Evolutionary conservation across 208 protist species (phyloP), one percentile per base, ranked within the genome.

Genomic region (Naegleria lovaniensis): DNA sequence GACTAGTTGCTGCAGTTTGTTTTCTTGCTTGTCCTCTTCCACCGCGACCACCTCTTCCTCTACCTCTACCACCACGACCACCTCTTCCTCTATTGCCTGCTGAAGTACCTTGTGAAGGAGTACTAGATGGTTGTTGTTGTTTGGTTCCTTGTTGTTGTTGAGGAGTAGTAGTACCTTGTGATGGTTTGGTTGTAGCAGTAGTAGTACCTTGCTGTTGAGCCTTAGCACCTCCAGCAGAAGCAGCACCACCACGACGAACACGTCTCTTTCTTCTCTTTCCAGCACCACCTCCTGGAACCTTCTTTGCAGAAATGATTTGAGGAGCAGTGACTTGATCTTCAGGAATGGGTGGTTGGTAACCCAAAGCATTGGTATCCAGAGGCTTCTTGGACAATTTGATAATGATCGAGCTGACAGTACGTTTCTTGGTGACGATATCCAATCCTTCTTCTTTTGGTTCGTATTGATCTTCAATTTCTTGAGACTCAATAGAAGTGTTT

Each of bases 321-420:
- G 9, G 19, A 33, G 88, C n/a, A 41, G 16, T 29, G 29, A 98
- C 96, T 94, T 97, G 94, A 84, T 95, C 93, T 91, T 94, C 95
- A 59, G 95, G 95, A 40, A 98, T 95, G 33, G 96, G 96, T 90
- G 92, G 93, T 94, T 98, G 96, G 93, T 98, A 98, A 88, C 96
- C 96, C 79, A 95, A 92, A 93, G 97, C 94, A 85, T 89, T 93
- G 89, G 85, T 95, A 94, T 97, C 96, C 11, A 98, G 92, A 91
- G 91, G 94, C 52, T 96, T 94, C 88, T 95, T 94, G 7, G 96
- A 97, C 55, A 98, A 95, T 38, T 95, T 97, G 86, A 98, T 96
- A 90, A 95, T 92, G 87, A 98, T 96, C 19, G 95, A 96, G 52
- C 95, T 96, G 41, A 97, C 95, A 48, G 36, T 83, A 48, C 91